Base-by-base conservation (phyloP, 164 flowering plant species). In the Annona cherimola region DNA sequence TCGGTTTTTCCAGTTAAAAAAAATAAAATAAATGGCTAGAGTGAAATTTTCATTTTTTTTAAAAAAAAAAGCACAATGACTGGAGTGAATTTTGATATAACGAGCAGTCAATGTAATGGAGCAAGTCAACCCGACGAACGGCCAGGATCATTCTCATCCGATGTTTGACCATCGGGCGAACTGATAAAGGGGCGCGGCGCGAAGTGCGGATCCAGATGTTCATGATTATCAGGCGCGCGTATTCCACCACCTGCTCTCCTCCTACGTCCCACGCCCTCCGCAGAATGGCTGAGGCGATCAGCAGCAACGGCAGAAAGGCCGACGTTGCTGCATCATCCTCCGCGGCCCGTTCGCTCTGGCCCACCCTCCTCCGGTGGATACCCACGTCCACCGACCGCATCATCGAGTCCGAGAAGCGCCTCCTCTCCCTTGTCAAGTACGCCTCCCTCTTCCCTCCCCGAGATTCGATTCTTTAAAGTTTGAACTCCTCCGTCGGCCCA, bases 371-470 rank as follows among this genome's bases (percentile, higher is more conserved):
- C 69, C 90, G 97, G 1, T 92, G 98, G 98, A 86, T 94, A 39
- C 98, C 98, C 5, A 89, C 97, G 50, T 94, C 98, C 26, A 89
- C 89, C 73, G 88, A 86, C 60, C 90, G 81, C 65, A 90, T 91
- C 79, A 88, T 94, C 72, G 90, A 89, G 72, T 81, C 98, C 75
- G 97, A 95, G 77, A 89, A 91, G 70, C 94, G 98, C 57, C 97
- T 95, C n/a, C 96, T 94, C 74, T 92, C 99, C 50, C 42, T 88
- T 1, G 85, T 91, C 89, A 91, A 84, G 98, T 91, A 81, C 60
- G 70, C 67, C 39, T 9, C 45, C 18, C 18, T 62, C 9, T 42
- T 1, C 44, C 63, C n/a, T n/a, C n/a, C n/a, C n/a, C n/a, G n/a
- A n/a, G n/a, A n/a, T n/a, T n/a, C 42, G 42, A 11, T 63, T 0